Evolutionary conservation across 2,329 filamentous ascomycete species (phyloP), one percentile per base, ranked within the genome.

Genomic region (Aureobasidium sp.): DNA sequence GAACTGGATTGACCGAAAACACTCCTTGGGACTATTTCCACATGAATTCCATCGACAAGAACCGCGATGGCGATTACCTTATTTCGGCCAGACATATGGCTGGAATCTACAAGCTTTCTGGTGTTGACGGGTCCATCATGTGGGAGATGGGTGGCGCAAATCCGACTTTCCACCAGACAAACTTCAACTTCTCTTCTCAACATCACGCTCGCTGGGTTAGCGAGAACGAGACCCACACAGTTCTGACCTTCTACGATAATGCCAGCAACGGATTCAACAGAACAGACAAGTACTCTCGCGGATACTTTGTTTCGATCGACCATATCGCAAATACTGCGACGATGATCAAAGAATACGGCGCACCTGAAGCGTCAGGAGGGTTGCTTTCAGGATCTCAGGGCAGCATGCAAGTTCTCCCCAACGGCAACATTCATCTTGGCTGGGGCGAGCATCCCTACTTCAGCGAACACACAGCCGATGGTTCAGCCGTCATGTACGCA

Each of bases 11-110:
- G 65, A 75, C 79, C 42, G 78, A 80, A 56, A 73, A 78, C 65
- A 80, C 80, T 20, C 82, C 83, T 1, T 87, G 81, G 78, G 85
- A 88, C 70, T 87, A 83, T 73, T 86, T 87, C 75, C 85, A 85
- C 72, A 82, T 87, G 72, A 84, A 86, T 73, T 84, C 82, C 50
- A 77, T 86, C 65, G 82, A 84, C 71, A 86, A 86, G 73, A 82
- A 85, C 68, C 68, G 71, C 4, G 74, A 78, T 1, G 84, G 82
- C 2, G 80, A 85, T 71, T 86, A 85, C 65, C 73, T 86, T 27
- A 78, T 86, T 33, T 85, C 83, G 0, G 82, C 79, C 7, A 80
- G 82, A 10, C 79, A 84, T 68, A 76, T 79, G 27, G 81, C 80
- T 65, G 77, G 80, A 1, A 78, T 85, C 23, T 82, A 84, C 75